A percentile compares a stretch with the other conserved stretches of the same genome.
These are phyloP conservation scores for Camelina hispida DNA, from an alignment of 345 rosid species.

Conservation along the genomic window DNA sequence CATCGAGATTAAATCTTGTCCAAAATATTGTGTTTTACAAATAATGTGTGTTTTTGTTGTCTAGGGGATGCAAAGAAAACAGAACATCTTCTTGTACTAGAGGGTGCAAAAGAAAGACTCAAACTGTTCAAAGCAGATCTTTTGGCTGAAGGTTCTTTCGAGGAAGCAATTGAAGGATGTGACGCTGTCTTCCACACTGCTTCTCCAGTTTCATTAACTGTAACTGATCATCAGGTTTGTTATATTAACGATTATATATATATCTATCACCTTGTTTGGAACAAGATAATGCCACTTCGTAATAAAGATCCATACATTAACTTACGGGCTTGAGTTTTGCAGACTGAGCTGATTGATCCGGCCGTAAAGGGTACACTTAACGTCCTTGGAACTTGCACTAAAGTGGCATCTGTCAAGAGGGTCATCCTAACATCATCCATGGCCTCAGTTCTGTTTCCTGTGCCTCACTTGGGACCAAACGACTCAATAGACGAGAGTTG, in stretches of 20 bases:
- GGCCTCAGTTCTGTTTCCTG: slow-evolving; percentile 39
- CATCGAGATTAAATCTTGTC: not conserved
- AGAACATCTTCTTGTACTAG: slow-evolving; percentile 39
- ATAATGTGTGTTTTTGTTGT: not conserved
- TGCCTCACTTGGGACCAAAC: slow-evolving; percentile 38
- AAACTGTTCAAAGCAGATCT: slow-evolving; percentile 44
- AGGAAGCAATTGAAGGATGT: slow-evolving; percentile 56
- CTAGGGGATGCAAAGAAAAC: slow-evolving; percentile 31
- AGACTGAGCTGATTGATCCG: slow-evolving; percentile 52
- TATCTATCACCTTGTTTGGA: slow-evolving; percentile 12
- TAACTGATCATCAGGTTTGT: slow-evolving; percentile 48
- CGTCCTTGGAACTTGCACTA: slow-evolving; percentile 53
- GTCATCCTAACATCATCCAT: slow-evolving; percentile 60
- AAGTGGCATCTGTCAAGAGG: slow-evolving; percentile 52
- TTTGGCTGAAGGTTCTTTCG: slow-evolving; percentile 46
- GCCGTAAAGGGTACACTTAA: slow-evolving; percentile 63
- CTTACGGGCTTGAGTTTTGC: slow-evolving; percentile 4
- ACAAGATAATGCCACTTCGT: not conserved
- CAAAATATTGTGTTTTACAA: not conserved
- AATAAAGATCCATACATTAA: not conserved
- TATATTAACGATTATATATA: not conserved
- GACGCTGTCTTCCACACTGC: slow-evolving; percentile 69
- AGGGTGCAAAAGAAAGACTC: slow-evolving; percentile 46
- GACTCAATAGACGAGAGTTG: slow-evolving; percentile 51
- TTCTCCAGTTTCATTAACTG: slow-evolving; percentile 47